A percentile compares a stretch with the other conserved stretches of the same genome.
phyloP scores from a whole-genome alignment of 2,329 filamentous ascomycete genomes.

The Botrytis aclada region DNA sequence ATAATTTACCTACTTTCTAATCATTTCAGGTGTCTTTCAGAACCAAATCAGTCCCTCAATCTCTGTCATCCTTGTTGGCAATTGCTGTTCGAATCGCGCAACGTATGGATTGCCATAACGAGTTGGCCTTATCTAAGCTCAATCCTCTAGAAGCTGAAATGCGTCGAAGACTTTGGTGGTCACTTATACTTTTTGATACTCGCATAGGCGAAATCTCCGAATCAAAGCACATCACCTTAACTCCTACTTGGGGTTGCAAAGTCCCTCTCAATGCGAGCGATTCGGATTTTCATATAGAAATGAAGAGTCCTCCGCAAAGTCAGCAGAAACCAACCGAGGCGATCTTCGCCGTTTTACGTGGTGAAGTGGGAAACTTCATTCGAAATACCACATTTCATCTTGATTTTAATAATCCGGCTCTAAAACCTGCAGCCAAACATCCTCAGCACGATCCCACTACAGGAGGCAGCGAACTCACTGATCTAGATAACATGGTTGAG shows the following conservation, averaged over 20 bases:
- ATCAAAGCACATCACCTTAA: conserved; percentile 40
- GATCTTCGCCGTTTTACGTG: conserved; percentile 55
- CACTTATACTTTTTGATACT: conserved; percentile 64
- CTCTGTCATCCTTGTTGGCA: conserved; percentile 60
- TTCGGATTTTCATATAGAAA: conserved; percentile 54
- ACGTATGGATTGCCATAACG: conserved; percentile 65
- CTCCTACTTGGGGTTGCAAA: conserved; percentile 52
- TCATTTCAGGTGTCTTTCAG: conserved; percentile 30
- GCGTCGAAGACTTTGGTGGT: conserved; percentile 72
- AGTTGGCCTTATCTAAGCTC: conserved; percentile 48
- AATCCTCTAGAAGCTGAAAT: conserved; percentile 64
- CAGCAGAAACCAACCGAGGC: conserved; percentile 56
- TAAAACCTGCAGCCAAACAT: conserved; percentile 27
- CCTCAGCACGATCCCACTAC: conserved; percentile 15
- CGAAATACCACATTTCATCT: conserved; percentile 31
- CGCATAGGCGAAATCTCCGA: conserved; percentile 66
- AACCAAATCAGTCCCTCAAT: conserved; percentile 52
- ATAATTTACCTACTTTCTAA: conserved; percentile 22
- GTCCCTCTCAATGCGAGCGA: conserved; percentile 62
- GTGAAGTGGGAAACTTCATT: conserved; percentile 52
- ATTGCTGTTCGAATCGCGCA: conserved; percentile 66
- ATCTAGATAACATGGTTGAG: conserved; percentile 42
- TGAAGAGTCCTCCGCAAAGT: conserved; percentile 51
- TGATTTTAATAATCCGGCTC: conserved; percentile 26
- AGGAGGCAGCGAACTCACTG: conserved; percentile 24